A percentile compares a stretch with the other conserved stretches of the same genome.
Conservation (phyloP, 352 stramenopile species). For the Phytophthora podocarpi region DNA sequence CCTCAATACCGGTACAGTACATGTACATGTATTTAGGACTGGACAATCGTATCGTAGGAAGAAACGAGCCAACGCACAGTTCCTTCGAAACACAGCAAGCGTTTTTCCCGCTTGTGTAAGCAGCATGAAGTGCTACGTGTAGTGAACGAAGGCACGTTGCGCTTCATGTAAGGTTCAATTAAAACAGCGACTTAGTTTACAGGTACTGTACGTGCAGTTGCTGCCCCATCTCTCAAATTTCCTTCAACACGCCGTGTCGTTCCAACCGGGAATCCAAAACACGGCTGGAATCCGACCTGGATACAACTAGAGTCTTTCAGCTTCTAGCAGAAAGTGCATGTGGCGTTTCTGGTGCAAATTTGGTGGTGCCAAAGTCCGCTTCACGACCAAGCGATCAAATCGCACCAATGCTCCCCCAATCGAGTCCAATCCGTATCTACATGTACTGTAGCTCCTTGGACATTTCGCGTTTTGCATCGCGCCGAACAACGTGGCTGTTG, state of each 20-base stretch:
- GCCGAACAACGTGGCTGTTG: neutral
- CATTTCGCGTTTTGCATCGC: slow-evolving; percentile 14
- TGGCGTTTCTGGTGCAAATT: neutral
- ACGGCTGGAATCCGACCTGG: no score
- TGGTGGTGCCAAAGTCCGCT: slow-evolving; percentile 3
- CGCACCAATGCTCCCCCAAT: neutral
- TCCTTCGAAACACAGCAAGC: no score
- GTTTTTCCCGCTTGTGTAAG: no score
- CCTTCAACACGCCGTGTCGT: neutral
- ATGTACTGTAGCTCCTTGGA: neutral
- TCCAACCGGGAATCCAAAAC: slow-evolving; percentile 1
- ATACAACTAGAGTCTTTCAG: neutral
- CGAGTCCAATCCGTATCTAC: no score
- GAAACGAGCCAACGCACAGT: no score
- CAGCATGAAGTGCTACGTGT: no score
- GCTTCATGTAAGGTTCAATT: no score
- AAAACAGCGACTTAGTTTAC: no score
- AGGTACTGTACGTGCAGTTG: no score
- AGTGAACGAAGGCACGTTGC: no score
- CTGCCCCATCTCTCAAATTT: slow-evolving; percentile 4
- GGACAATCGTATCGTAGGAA: slow-evolving; percentile 4
- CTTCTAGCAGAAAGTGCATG: slow-evolving; percentile 19
- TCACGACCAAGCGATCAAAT: slow-evolving; percentile 30
- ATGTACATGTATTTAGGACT: no score
- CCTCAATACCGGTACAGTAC: no score